phyloP scores from a whole-genome alignment of 2,329 filamentous ascomycete species.

The Bipolaris zeicola region DNA sequence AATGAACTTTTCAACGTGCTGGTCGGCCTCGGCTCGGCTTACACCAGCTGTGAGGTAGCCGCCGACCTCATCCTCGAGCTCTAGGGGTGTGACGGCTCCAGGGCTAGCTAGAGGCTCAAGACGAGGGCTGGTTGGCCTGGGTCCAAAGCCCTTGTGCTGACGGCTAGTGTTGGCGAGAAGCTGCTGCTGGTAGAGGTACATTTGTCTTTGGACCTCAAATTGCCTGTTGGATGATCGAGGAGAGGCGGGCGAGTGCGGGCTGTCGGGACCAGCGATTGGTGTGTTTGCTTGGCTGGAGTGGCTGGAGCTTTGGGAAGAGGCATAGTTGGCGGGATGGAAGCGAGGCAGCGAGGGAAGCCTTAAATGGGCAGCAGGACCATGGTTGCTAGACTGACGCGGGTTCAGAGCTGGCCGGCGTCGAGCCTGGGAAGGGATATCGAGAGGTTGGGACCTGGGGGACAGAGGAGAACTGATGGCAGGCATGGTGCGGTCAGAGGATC shows the following conservation, averaged over 20 bases:
- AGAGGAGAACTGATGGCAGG: slow-evolving; percentile 41
- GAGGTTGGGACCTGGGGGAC: slow-evolving; percentile 44
- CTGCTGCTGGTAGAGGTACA: slow-evolving; percentile 57
- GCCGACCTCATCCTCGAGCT: slow-evolving; percentile 52
- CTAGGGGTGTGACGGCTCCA: slow-evolving; percentile 59
- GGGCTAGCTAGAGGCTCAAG: slow-evolving; percentile 58
- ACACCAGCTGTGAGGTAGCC: slow-evolving; percentile 55
- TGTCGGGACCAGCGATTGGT: slow-evolving; percentile 46
- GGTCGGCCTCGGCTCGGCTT: slow-evolving; percentile 44
- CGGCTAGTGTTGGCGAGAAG: slow-evolving; percentile 41
- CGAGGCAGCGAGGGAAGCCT: slow-evolving; percentile 57
- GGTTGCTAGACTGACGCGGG: slow-evolving; percentile 42
- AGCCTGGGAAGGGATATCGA: slow-evolving; percentile 44
- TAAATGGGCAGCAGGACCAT: slow-evolving; percentile 46
- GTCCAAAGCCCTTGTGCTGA: slow-evolving; percentile 28
- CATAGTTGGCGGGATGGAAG: slow-evolving; percentile 60
- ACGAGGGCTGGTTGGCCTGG: slow-evolving; percentile 55
- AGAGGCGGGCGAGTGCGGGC: slow-evolving; percentile 52
- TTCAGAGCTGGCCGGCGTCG: slow-evolving; percentile 42
- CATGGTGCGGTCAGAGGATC: slow-evolving; percentile 38
- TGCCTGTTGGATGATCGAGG: slow-evolving; percentile 50
- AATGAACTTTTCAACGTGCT: slow-evolving; percentile 55
- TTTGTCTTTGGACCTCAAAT: slow-evolving; percentile 57
- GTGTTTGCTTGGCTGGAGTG: slow-evolving; percentile 46
- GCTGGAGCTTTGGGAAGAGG: slow-evolving; percentile 48